Conservation (phyloP, 83 land plant species). For the Diphasiastrum complanatum region DNA sequence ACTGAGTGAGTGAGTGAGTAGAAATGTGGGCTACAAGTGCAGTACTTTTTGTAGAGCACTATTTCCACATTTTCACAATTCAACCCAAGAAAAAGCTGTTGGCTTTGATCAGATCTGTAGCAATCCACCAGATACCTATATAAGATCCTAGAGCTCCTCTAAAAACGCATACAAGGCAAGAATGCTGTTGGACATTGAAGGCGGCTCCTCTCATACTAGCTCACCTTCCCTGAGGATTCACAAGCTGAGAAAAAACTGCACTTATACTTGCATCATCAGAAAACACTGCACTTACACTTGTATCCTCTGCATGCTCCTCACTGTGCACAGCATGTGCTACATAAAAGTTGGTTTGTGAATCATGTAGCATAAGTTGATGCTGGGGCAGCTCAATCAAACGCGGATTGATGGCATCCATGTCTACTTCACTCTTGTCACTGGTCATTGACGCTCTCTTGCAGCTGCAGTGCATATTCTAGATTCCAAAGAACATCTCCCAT, state of each 20-base stretch:
- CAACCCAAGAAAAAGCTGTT: too few species aligned
- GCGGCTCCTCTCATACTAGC: too few species aligned
- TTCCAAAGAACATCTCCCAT: constrained; percentile 90
- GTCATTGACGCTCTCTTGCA: constrained; percentile 67
- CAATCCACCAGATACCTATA: too few species aligned
- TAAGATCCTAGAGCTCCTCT: too few species aligned
- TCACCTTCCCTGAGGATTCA: constrained; percentile 73
- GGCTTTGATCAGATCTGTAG: too few species aligned
- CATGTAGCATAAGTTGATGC: background rate
- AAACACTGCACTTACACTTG: constrained; percentile 42
- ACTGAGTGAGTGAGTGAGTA: too few species aligned
- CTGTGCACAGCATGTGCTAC: constrained; percentile 42
- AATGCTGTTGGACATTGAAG: too few species aligned
- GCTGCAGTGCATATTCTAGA: constrained; percentile 66
- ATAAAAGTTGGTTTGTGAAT: constrained; percentile 25
- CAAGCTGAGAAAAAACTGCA: constrained; percentile 66
- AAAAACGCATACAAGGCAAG: too few species aligned
- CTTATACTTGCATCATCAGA: constrained; percentile 50
- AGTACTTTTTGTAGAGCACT: too few species aligned
- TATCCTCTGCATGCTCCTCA: too few species aligned
- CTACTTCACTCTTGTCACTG: constrained; percentile 47
- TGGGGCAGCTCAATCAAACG: constrained; percentile 16
- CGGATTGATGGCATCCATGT: constrained; percentile 23
- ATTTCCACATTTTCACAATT: too few species aligned
- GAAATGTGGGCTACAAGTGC: too few species aligned